Conservation (phyloP, 2,329 filamentous ascomycete genomes). For the Fusarium metavorans region DNA sequence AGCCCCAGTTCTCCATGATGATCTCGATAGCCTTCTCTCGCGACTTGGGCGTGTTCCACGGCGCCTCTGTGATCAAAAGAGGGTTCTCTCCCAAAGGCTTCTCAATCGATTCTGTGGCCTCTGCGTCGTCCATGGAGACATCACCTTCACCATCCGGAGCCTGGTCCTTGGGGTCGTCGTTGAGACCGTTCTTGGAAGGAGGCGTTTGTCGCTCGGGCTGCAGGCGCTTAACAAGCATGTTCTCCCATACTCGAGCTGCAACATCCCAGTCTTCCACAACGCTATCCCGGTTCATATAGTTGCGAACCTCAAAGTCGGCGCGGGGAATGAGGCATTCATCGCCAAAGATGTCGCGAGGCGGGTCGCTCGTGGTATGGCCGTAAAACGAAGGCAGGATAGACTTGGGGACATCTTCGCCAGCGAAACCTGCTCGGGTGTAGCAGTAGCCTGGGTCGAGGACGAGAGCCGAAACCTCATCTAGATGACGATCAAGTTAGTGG, state of each 20-base stretch:
- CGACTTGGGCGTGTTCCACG: constrained; percentile 89
- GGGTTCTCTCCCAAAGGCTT: constrained; percentile 91
- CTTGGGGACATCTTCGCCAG: constrained; percentile 97
- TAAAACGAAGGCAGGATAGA: constrained; percentile 93
- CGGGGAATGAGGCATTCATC: constrained; percentile 89
- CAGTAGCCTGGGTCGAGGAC: constrained; percentile 96
- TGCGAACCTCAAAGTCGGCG: constrained; percentile 83
- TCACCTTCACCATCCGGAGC: constrained; percentile 72
- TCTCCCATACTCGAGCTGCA: constrained; percentile 90
- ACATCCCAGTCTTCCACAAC: constrained; percentile 97
- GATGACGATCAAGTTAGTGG: constrained; percentile 35
- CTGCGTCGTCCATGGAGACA: constrained; percentile 66
- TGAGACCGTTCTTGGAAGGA: constrained; percentile 81
- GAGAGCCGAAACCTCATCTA: constrained; percentile 97
- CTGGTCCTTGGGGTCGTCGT: constrained; percentile 71
- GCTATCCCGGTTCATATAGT: constrained; percentile 90
- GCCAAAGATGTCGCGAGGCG: constrained; percentile 77
- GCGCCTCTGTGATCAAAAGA: constrained; percentile 91
- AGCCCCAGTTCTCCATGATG: constrained; percentile 96
- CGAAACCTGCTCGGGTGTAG: constrained; percentile 92
- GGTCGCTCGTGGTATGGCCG: constrained; percentile 66
- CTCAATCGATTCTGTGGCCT: constrained; percentile 64
- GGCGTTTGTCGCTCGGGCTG: constrained; percentile 80
- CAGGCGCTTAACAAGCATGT: constrained; percentile 88
- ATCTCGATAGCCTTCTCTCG: constrained; percentile 96